Conservation (phyloP, 2,329 filamentous ascomycete species). For the Fusarium sp. region DNA sequence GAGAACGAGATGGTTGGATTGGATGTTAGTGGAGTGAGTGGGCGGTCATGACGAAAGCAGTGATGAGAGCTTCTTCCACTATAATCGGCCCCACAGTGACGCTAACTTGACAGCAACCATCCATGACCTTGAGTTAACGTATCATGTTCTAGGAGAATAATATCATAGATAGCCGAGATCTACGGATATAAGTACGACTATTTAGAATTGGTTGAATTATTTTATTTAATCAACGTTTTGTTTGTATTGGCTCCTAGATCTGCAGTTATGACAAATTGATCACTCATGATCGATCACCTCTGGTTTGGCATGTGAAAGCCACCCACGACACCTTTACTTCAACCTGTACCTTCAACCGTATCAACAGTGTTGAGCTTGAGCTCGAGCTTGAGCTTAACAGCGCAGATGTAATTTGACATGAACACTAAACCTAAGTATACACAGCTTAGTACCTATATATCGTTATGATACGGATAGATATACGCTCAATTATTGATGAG, state of each 20-base stretch:
- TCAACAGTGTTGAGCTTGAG: neutral
- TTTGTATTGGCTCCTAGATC: neutral
- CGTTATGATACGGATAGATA: neutral
- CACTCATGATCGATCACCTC: neutral
- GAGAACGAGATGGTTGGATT: neutral
- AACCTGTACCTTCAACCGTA: neutral
- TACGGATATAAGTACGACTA: neutral
- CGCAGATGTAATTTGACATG: neutral
- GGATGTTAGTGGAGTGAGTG: neutral
- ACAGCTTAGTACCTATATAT: too few relatives aligned
- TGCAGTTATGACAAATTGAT: neutral
- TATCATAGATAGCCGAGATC: neutral
- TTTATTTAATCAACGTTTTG: neutral
- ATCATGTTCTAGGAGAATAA: neutral
- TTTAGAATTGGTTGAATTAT: neutral
- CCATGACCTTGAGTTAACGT: neutral
- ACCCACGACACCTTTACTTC: neutral
- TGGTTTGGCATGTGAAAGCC: conserved; percentile 19
- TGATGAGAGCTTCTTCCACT: neutral
- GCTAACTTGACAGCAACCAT: conserved; percentile 27
- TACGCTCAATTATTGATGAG: neutral
- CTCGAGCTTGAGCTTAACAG: neutral
- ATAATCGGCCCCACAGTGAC: conserved; percentile 26
- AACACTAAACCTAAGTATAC: neutral
- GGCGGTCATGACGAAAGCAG: conserved; percentile 30